Base-by-base conservation (phyloP, 352 stramenopile species). In the Globisporangium carolinianum region DNA sequence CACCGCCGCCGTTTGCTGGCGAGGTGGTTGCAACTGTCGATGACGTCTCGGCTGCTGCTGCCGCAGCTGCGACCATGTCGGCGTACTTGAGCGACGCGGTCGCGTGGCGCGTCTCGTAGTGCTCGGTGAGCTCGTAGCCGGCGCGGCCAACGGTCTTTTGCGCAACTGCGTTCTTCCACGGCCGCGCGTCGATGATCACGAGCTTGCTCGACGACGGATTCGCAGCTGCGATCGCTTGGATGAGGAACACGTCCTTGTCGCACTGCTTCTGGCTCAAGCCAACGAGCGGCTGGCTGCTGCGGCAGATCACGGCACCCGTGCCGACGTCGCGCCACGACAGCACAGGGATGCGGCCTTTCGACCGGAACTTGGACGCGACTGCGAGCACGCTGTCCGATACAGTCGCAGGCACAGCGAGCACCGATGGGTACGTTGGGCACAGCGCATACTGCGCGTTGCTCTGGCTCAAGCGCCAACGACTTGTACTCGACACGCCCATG, bases 61-160 rank as follows among this genome's bases (percentile, higher is more conserved):
- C 53, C 6, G 59, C 70, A 3, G 69, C 74, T 48, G 75, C 66
- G 17, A 82, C 68, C 65, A 91, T 81, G 37, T 89, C 78, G 15
- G 72, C 72, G 57, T 83, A 86, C 49, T 88, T 87, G 10, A 86
- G 65, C 4, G 74, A 83, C 17, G 77, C 68, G 36, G 69, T 80
- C 12, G 72, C 61, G 58, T 89, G 75, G 0, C 82, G 68, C 11
- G 79, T 91, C 55, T 89, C 78, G 55, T 92, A 92, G 47, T 92
- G 84, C 12, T 84, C 77, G 3, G 81, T 91, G 45, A 96, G 87
- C 57, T 97, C 91, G 39, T 91, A 96, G 1, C 91, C 85, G 9
- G 83, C 91, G 2, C 89, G 81, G 8, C 88, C 91, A 17, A 95
- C 80, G 0, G 87, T 92, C 61, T 95, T 93, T 59, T 97, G 95